Conservation (phyloP, 2,329 filamentous ascomycete species). For the Bisporella sp. region DNA sequence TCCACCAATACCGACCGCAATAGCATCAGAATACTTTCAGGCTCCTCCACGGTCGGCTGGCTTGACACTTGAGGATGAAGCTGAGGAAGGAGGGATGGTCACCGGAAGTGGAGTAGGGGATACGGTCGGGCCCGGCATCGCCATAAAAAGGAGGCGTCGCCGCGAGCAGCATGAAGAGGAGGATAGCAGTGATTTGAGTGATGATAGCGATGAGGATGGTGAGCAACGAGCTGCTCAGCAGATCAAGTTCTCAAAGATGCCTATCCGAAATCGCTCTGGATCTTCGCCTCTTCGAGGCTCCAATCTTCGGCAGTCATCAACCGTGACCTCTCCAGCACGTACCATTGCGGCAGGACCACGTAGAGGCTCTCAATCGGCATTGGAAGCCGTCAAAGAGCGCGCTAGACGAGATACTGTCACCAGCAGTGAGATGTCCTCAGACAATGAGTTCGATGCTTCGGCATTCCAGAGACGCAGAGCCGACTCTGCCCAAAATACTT, state of each 20-base stretch:
- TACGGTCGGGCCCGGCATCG: conserved; percentile 60
- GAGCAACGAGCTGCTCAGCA: conserved; percentile 73
- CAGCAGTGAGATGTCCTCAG: conserved; percentile 76
- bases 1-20: conserved; percentile 75
- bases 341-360: conserved; percentile 37
- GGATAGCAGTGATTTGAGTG: conserved; percentile 77
- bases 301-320: conserved; percentile 47
- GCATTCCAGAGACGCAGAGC: conserved; percentile 55
- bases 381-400: conserved; percentile 64
- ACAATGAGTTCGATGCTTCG: conserved; percentile 68
- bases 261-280: conserved; percentile 74
- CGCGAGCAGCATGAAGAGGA: conserved; percentile 70
- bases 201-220: conserved; percentile 75
- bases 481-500: conserved; percentile 52
- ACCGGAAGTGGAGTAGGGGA: conserved; percentile 59
- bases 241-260: conserved; percentile 96
- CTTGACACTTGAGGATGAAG: conserved; percentile 56
- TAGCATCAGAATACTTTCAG: conserved; percentile 81
- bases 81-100: conserved; percentile 60
- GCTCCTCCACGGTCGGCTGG: conserved; percentile 54
- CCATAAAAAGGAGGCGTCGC: conserved; percentile 57
- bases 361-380: conserved; percentile 63
- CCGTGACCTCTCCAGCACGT: conserved; percentile 69
- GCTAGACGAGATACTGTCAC: conserved; percentile 70
- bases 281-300: conserved; percentile 77